Base-by-base conservation (phyloP, 179 eudicot species). In the Heliamphora pulchella region DNA sequence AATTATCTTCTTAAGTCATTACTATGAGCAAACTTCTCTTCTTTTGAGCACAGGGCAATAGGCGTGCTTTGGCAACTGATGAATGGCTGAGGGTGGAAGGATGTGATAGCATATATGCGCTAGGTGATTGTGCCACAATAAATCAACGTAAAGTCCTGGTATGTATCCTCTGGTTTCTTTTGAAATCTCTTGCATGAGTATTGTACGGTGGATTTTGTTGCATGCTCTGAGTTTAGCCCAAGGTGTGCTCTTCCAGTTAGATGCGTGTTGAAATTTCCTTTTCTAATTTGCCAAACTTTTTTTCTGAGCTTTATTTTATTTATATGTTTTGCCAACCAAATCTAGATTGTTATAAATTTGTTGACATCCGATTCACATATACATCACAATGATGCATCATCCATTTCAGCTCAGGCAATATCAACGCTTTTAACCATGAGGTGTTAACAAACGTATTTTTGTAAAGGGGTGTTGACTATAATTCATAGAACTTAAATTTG, bases 71-170 rank as follows among this genome's bases (percentile, higher is more conserved):
- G 13, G 86, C 93, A 65, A 93, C 97, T 71, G 97, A 92, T 86
- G 98, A 93, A 80, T 93, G 98, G 98, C 84, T 93, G 63, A 82
- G 93, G 81, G 97, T 93, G 72, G 90, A 93, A 72, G 94, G 93
- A 76, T 69, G 86, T 41, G 80, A 83, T 6, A 74, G 47, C 72
- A 83, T 92, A 71, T 93, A 92, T 84, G 98, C 97, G 15, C 85
- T 93, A 48, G 97, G 98, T 78, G 97, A 91, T 80, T 90, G 93
- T 75, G 93, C 97, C 72, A 90, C 97, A 1, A 89, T 93, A 43
- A 88, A 89, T 77, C 97, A 93, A 70, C 91, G 92, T 46, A 88
- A 68, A 73, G 82, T 93, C 82, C 89, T 85, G 94, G 96, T 93
- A 90, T 6, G 82, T 62, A n/a, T 64, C 17, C 15, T 54, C 76